Evolutionary conservation across 148 eudicot species (phyloP).

Genomic region (Vaccinium macrocarpon): DNA sequence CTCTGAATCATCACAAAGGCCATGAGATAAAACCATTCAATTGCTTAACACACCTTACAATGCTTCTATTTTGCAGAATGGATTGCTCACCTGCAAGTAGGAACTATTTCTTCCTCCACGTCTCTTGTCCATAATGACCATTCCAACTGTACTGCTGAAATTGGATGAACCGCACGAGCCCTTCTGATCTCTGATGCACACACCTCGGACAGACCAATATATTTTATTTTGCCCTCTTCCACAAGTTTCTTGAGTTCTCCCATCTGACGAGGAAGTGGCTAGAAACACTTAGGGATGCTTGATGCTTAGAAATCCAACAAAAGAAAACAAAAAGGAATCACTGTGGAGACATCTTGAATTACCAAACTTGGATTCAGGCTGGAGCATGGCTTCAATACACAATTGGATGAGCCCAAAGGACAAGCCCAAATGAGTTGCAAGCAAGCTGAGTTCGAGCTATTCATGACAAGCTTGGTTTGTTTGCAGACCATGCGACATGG

Average conservation of each 20-base stretch:
- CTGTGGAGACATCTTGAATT: not conserved
- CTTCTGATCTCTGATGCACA: conserved; percentile 20
- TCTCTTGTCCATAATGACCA: conserved; percentile 27
- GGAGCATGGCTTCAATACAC: not conserved
- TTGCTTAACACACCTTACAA: not conserved
- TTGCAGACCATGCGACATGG: not conserved
- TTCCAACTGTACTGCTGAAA: conserved; percentile 22
- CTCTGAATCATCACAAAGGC: conserved; percentile 6
- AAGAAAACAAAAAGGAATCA: not conserved
- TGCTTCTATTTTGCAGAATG: not conserved
- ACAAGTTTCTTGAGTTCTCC: conserved; percentile 23
- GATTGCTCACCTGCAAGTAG: conserved; percentile 23
- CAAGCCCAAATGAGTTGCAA: not conserved
- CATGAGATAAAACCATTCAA: not conserved
- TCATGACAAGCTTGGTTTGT: not conserved
- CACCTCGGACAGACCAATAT: conserved; percentile 22
- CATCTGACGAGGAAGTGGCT: conserved; percentile 13
- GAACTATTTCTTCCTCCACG: conserved; percentile 21
- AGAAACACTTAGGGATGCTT: not conserved
- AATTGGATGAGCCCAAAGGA: too few species aligned
- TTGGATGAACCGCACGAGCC: conserved; percentile 22
- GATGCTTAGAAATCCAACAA: not conserved
- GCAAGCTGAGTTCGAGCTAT: not conserved
- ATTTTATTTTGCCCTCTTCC: conserved; percentile 26
- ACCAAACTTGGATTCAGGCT: not conserved